Evolutionary conservation across 2,329 filamentous ascomycete species (phyloP).

Genomic region (Rhynchosporium secalis): DNA sequence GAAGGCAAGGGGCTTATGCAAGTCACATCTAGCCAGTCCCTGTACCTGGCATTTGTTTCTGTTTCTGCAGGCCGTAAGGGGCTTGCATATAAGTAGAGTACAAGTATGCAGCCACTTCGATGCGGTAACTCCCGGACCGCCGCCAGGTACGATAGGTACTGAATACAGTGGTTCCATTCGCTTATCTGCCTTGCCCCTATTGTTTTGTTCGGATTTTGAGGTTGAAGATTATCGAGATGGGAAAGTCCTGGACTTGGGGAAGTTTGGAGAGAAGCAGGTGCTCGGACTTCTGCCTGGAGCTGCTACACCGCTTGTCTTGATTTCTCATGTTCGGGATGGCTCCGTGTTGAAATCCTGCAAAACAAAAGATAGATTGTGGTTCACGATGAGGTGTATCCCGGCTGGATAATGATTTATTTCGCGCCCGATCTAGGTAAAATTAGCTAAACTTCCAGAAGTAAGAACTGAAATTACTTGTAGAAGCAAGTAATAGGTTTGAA

Average conservation of each 20-base stretch:
- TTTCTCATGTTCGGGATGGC: not conserved
- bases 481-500: not conserved
- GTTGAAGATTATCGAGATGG: not conserved
- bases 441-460: too few species aligned
- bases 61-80: constrained; percentile 9
- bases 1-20: constrained; percentile 4
- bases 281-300: constrained; percentile 1
- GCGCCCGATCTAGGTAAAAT: too few species aligned
- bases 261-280: not conserved
- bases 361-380: not conserved
- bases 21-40: not conserved
- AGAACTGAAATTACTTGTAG: too few species aligned
- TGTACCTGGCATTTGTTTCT: not conserved
- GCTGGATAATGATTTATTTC: too few species aligned
- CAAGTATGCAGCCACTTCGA: not conserved
- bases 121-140: constrained; percentile 4
- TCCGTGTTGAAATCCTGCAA: not conserved
- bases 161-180: not conserved
- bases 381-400: too few species aligned
- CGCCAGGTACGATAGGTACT: too few species aligned
- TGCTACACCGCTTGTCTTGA: constrained; percentile 1
- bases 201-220: not conserved
- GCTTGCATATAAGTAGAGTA: constrained; percentile 1
- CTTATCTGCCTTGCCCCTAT: not conserved
- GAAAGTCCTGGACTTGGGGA: not conserved